Percentiles rank a stretch among this genome's conserved stretches.
These are phyloP conservation scores for Scheffersomyces cryptocercus DNA, from an alignment of 1,139 yeast genomes.

Conservation along the genomic window DNA sequence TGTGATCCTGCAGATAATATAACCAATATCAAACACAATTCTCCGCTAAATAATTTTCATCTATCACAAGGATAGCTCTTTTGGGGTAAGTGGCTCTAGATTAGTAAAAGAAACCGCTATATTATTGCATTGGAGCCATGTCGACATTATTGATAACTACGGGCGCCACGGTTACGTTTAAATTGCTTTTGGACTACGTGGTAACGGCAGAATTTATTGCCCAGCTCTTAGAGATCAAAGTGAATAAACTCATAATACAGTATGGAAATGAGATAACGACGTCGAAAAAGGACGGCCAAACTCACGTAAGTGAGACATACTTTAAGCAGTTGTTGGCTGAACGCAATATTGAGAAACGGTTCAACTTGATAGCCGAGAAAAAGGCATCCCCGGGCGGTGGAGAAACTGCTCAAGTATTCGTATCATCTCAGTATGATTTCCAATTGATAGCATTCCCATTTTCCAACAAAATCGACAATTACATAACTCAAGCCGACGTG, in stretches of 20 bases:
- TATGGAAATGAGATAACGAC: constrained; percentile 57
- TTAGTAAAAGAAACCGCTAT: too few relatives aligned
- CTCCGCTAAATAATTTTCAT: too few relatives aligned
- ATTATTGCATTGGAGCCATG: constrained; percentile 8
- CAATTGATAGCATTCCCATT: constrained; percentile 49
- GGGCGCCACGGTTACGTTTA: constrained; percentile 85
- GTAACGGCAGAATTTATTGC: constrained; percentile 37
- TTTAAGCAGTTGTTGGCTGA: constrained; percentile 18
- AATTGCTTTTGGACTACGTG: constrained; percentile 47
- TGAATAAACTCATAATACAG: constrained; percentile 54
- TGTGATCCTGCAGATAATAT: too few relatives aligned
- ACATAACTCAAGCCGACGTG: constrained; percentile 46
- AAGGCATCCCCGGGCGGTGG: constrained; percentile 2
- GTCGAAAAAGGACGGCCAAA: constrained; percentile 15
- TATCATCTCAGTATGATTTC: constrained; percentile 6
- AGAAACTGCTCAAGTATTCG: constrained; percentile 2
- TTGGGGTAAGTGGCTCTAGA: too few relatives aligned
- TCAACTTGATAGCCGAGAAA: constrained; percentile 9
- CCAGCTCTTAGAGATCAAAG: constrained; percentile 32
- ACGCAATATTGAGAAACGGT: constrained; percentile 8
- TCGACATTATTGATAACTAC: constrained; percentile 58
- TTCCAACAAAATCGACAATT: constrained; percentile 38
- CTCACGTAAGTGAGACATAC: constrained; percentile 24
- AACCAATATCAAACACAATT: too few relatives aligned
- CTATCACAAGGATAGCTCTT: too few relatives aligned